phyloP scores from a whole-genome alignment of 805 yeast species.

The Candida arabinofermentans region DNA sequence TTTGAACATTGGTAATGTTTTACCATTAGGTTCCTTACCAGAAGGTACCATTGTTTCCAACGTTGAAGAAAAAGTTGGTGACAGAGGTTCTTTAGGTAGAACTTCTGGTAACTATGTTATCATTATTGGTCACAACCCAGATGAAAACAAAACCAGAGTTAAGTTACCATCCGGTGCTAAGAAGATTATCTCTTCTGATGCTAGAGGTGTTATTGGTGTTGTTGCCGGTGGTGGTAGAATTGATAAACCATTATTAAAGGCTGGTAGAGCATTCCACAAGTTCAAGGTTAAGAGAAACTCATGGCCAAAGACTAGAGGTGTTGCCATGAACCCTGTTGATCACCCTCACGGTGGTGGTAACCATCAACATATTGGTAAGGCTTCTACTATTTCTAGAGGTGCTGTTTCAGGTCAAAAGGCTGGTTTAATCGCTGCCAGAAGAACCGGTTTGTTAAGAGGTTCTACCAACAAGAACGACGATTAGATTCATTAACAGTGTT shows the following conservation, averaged over 20 bases:
- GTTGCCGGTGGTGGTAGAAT: slow-evolving; percentile 99
- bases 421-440: slow-evolving; percentile 99
- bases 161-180: slow-evolving; percentile 99
- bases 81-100: slow-evolving; percentile 99
- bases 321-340: slow-evolving; percentile 99
- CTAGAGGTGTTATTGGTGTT: slow-evolving; percentile 99
- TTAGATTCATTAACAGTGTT: slow-evolving; percentile 14
- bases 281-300: slow-evolving; percentile 99
- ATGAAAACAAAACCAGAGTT: slow-evolving; percentile 98
- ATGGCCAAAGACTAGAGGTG: slow-evolving; percentile 99
- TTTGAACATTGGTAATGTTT: slow-evolving; percentile 92
- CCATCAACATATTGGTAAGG: slow-evolving; percentile 99
- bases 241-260: slow-evolving; percentile 99
- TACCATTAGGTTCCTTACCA: slow-evolving; percentile 96
- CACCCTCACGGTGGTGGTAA: slow-evolving; percentile 99
- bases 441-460: slow-evolving; percentile 99
- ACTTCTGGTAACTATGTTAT: slow-evolving; percentile 99
- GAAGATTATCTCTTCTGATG: slow-evolving; percentile 91
- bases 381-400: slow-evolving; percentile 98
- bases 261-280: slow-evolving; percentile 99
- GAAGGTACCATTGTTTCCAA: slow-evolving; percentile 99
- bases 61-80: slow-evolving; percentile 98
- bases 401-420: slow-evolving; percentile 99
- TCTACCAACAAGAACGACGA: slow-evolving; percentile 63
- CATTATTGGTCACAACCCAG: slow-evolving; percentile 98